Evolutionary conservation across 495 filamentous ascomycete species (phyloP).

Genomic region (Penicillium angulare): DNA sequence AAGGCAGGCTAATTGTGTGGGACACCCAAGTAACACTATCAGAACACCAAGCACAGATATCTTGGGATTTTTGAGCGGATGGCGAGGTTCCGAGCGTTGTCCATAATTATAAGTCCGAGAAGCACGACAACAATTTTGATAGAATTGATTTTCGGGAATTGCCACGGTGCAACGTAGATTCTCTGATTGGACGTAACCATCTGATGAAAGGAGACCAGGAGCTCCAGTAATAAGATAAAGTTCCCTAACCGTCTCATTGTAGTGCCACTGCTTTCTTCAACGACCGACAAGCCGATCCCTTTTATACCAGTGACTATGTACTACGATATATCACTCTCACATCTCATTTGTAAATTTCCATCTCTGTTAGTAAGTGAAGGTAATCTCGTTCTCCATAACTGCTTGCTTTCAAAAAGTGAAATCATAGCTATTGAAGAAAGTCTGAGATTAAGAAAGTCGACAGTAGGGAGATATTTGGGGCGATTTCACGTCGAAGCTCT

Average conservation of each 20-base stretch:
- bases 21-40: background rate
- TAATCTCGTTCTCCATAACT: background rate
- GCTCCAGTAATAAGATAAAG: background rate
- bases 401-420: background rate
- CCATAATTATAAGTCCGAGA: no score
- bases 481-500: background rate
- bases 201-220: background rate
- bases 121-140: background rate
- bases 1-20: background rate
- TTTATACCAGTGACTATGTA: background rate
- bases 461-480: background rate
- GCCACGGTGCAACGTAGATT: background rate
- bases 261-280: background rate
- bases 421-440: background rate
- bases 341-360: background rate
- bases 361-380: background rate
- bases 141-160: background rate
- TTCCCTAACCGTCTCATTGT: background rate
- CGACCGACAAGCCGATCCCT: background rate
- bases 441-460: background rate
- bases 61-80: background rate
- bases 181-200: background rate
- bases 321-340: background rate
- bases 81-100: no score
- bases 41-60: background rate